Evolutionary conservation across 2,329 filamentous ascomycete genomes (phyloP).

Genomic region (Clarireedia monteithiana): DNA sequence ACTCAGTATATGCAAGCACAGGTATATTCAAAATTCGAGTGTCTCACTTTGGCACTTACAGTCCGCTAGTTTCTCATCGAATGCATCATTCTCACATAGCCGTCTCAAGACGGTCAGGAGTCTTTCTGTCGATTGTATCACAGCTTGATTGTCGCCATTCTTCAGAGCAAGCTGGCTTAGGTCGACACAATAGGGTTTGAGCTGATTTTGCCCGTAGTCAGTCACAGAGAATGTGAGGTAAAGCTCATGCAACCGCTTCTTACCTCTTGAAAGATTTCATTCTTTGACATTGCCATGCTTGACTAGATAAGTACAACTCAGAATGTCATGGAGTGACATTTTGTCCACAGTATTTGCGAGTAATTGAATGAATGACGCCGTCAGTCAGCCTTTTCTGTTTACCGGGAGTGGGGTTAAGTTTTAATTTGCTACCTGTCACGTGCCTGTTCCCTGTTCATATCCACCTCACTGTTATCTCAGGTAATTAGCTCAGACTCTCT

Average conservation of each 20-base stretch:
- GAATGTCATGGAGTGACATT: too few relatives aligned
- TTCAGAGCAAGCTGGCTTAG: constrained; percentile 51
- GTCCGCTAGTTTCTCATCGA: constrained; percentile 82
- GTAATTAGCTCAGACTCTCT: too few relatives aligned
- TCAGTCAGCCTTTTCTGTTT: constrained; percentile 1
- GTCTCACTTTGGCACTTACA: constrained; percentile 65
- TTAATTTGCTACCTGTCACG: too few relatives aligned
- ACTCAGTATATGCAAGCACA: neutral
- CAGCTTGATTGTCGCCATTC: constrained; percentile 35
- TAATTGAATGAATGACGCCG: neutral
- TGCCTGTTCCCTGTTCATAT: too few relatives aligned
- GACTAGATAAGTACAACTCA: too few relatives aligned
- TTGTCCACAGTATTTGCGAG: too few relatives aligned
- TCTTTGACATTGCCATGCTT: constrained; percentile 15
- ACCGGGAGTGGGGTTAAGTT: neutral
- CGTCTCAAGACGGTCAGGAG: constrained; percentile 39
- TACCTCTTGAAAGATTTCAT: constrained; percentile 29
- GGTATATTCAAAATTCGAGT: neutral
- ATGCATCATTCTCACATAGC: constrained; percentile 35
- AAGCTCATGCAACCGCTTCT: neutral
- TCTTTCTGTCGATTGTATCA: constrained; percentile 39
- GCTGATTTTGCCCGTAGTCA: constrained; percentile 32
- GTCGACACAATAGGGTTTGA: constrained; percentile 54
- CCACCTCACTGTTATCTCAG: too few relatives aligned
- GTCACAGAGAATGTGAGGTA: neutral